Percentiles rank a stretch among this genome's conserved stretches.
phyloP scores from a whole-genome alignment of 2,329 filamentous ascomycete species.

The Neocucurbitaria cava region DNA sequence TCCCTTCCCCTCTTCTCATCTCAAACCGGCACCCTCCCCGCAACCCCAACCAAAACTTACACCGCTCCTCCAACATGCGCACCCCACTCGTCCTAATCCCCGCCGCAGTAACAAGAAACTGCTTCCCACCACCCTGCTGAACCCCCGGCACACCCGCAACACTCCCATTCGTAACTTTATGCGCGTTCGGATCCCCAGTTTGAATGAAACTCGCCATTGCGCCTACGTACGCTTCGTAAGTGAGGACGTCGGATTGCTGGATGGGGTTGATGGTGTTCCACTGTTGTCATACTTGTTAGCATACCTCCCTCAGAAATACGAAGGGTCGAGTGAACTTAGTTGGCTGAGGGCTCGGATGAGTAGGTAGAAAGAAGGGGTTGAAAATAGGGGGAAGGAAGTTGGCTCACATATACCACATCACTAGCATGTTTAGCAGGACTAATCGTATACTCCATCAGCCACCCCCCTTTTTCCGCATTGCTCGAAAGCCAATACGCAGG shows the following conservation, averaged over 20 bases:
- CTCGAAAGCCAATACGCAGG: conserved; percentile 65
- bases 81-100: conserved; percentile 55
- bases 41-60: conserved; percentile 62
- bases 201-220: conserved; percentile 68
- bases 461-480: conserved; percentile 57
- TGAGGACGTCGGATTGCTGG: conserved; percentile 60
- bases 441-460: conserved; percentile 67
- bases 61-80: conserved; percentile 54
- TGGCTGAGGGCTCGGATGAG: no score
- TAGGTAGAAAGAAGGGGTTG: no score
- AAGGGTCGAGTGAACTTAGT: no score
- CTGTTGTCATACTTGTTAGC: conserved; percentile 23
- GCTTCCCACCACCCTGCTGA: conserved; percentile 47
- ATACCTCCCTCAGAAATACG: neutral
- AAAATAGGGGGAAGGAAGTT: conserved; percentile 5
- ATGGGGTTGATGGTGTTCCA: conserved; percentile 64
- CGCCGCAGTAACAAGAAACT: conserved; percentile 60
- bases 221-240: conserved; percentile 65
- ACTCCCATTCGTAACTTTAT: conserved; percentile 59
- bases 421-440: conserved; percentile 65
- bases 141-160: conserved; percentile 57
- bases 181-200: conserved; percentile 64
- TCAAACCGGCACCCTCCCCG: conserved; percentile 55
- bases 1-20: no score
- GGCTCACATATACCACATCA: conserved; percentile 62